phyloP scores from a whole-genome alignment of 176 grass and related monocot species.

The Alopecurus myosuroides region DNA sequence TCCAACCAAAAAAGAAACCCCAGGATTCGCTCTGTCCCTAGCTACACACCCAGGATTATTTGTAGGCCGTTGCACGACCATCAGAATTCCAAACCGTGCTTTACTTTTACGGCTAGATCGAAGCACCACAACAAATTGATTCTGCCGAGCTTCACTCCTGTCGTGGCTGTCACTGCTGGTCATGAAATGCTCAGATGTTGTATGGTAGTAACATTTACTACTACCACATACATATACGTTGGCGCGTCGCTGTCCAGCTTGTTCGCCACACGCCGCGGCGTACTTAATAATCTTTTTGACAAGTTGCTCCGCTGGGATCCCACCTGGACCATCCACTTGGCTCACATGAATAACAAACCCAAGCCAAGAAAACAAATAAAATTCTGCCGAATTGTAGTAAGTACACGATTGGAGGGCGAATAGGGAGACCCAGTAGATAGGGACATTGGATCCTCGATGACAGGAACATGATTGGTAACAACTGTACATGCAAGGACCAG shows the following conservation, averaged over 20 bases:
- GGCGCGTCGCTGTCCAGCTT: background rate
- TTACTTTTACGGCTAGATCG: too few relatives aligned
- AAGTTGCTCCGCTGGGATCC: background rate
- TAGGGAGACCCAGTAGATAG: background rate
- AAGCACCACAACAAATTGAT: too few relatives aligned
- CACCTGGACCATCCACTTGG: conserved; percentile 9
- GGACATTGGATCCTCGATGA: conserved; percentile 45
- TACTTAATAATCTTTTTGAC: background rate
- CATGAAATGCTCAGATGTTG: background rate
- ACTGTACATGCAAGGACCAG: conserved; percentile 27
- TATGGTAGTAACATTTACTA: background rate
- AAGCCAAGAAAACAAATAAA: background rate
- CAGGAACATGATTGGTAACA: conserved; percentile 30
- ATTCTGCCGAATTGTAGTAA: background rate
- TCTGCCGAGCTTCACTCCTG: too few relatives aligned
- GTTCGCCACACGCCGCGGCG: background rate
- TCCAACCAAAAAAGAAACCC: conserved; percentile 15
- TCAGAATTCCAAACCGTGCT: background rate
- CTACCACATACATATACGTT: background rate
- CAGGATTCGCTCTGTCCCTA: conserved; percentile 23
- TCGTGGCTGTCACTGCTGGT: too few relatives aligned
- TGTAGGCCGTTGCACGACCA: background rate
- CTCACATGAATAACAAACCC: background rate
- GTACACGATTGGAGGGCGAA: background rate
- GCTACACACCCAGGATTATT: background rate